A percentile compares a stretch with the other conserved stretches of the same genome.
phyloP scores from a whole-genome alignment of 192 early-diverging fungal species.

The Backusella mclennaniae region DNA sequence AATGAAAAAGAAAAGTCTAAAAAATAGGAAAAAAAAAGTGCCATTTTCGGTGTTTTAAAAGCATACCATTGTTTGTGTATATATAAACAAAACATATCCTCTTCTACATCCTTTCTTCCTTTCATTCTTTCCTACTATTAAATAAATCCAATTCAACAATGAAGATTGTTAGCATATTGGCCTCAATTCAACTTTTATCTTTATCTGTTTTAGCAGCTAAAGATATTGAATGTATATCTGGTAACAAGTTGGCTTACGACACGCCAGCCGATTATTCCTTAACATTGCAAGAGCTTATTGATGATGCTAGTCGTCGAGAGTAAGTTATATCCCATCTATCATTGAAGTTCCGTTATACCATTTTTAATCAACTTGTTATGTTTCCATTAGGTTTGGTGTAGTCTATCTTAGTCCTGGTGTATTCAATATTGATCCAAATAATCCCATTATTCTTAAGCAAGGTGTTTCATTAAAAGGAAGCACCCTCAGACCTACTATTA shows the following conservation, averaged over 20 bases:
- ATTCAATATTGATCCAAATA: not conserved
- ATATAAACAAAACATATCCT: not conserved
- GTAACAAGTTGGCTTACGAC: not conserved
- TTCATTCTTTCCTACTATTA: not conserved
- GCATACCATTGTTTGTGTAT: not conserved
- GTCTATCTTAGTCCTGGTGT: not conserved
- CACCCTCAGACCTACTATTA: conserved; percentile 9
- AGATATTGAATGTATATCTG: not conserved
- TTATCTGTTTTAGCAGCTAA: not conserved
- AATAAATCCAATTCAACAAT: not conserved
- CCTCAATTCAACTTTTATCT: not conserved
- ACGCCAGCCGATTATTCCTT: not conserved
- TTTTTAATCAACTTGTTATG: not conserved
- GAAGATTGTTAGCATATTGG: not conserved
- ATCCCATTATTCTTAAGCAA: conserved; percentile 12
- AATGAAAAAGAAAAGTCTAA: not conserved
- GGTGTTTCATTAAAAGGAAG: conserved; percentile 19
- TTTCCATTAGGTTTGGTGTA: not conserved
- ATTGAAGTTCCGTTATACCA: not conserved
- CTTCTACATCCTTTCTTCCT: not conserved
- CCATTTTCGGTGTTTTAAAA: not conserved
- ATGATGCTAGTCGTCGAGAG: conserved; percentile 11
- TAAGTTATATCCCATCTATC: not conserved
- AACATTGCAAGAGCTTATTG: conserved; percentile 14
- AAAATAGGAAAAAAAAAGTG: not conserved